Conservation (phyloP, 2,329 filamentous ascomycete species). For the Aspergillaceae sp. region DNA sequence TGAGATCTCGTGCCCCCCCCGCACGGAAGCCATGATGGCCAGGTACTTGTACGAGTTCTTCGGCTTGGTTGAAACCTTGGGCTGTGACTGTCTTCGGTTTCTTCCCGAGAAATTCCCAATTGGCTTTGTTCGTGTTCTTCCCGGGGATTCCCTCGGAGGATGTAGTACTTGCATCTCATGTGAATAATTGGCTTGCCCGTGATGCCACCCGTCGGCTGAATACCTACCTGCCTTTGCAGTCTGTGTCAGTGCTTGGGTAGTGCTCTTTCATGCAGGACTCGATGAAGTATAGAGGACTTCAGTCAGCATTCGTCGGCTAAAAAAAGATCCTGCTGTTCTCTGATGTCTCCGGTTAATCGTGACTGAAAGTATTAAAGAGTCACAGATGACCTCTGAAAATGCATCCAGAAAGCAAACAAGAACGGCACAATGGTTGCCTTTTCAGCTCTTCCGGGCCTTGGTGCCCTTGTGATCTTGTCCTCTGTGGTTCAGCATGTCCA, state of each 20-base stretch:
- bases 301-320: background rate
- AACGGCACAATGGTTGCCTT: constrained; percentile 5
- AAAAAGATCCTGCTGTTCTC: background rate
- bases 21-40: background rate
- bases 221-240: background rate
- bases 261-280: no score
- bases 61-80: background rate
- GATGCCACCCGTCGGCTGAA: background rate
- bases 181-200: no score
- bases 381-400: background rate
- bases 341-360: background rate
- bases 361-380: background rate
- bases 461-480: constrained; percentile 3
- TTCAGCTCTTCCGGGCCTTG: constrained; percentile 5
- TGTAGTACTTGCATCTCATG: no score
- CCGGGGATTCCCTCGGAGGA: background rate
- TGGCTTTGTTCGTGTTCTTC: background rate
- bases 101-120: background rate
- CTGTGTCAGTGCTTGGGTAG: background rate
- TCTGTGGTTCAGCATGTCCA: constrained; percentile 1
- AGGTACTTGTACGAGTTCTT: background rate
- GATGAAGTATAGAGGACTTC: no score
- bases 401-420: background rate
- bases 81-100: background rate
- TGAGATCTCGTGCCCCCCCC: background rate